Conservation (phyloP, 2,329 filamentous ascomycete genomes). For the Ceratocystis eucalypticola region DNA sequence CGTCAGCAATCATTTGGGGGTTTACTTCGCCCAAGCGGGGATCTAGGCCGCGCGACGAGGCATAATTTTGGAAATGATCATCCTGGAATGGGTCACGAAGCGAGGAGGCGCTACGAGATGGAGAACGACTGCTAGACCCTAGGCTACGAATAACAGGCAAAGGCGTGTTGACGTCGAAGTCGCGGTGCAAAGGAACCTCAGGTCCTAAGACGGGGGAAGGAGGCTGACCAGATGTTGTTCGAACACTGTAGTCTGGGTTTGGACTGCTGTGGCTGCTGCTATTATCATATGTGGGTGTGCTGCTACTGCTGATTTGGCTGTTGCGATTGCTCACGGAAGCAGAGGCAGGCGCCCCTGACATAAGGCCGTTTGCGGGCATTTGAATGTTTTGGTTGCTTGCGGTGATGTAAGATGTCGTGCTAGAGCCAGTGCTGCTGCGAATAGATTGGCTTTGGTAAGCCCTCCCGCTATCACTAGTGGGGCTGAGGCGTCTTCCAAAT, state of each 20-base stretch:
- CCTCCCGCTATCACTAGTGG: neutral
- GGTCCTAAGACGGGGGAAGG: conserved; percentile 13
- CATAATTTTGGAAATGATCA: conserved; percentile 15
- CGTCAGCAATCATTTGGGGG: conserved; percentile 69
- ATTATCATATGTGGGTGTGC: neutral
- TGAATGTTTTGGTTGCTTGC: neutral
- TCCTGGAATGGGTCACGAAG: conserved; percentile 18
- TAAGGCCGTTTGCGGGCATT: neutral
- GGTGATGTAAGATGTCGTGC: neutral
- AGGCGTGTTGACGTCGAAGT: conserved; percentile 14
- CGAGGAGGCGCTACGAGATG: conserved; percentile 13
- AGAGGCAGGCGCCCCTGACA: neutral
- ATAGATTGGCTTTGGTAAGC: neutral
- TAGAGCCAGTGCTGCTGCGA: neutral
- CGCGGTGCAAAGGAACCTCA: conserved; percentile 14
- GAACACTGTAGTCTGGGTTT: conserved; percentile 13
- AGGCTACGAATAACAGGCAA: neutral
- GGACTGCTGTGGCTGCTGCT: neutral
- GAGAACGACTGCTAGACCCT: neutral
- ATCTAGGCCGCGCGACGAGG: conserved; percentile 29
- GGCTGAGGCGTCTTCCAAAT: neutral
- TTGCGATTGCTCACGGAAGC: neutral
- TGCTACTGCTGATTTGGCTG: conserved; percentile 3
- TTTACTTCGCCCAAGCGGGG: conserved; percentile 49
- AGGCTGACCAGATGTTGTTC: neutral